Evolutionary conservation across 1,284 basidiomycete species (phyloP).

Genomic region (Cryptococcus depauperatus): DNA sequence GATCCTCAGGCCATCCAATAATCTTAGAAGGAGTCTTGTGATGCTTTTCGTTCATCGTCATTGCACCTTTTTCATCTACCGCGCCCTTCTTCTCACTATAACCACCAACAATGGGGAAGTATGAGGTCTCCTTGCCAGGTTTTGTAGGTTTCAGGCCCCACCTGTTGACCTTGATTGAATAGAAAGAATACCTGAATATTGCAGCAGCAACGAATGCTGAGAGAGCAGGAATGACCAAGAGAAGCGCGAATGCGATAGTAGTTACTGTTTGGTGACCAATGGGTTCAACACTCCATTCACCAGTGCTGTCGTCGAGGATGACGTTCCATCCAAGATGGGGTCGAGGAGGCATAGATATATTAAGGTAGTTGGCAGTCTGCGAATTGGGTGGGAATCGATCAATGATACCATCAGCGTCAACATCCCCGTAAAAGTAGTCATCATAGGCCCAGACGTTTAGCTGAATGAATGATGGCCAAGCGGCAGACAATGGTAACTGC

Average conservation of each 20-base stretch:
- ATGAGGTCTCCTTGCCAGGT: conserved; percentile 44
- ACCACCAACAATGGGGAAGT: conserved; percentile 52
- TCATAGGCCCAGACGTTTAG: conserved; percentile 81
- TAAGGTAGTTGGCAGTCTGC: conserved; percentile 69
- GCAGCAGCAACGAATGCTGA: conserved; percentile 72
- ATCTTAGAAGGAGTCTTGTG: conserved; percentile 52
- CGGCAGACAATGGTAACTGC: conserved; percentile 58
- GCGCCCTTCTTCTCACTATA: conserved; percentile 51
- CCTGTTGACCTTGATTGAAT: conserved; percentile 86
- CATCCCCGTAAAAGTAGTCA: conserved; percentile 82
- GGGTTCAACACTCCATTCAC: conserved; percentile 69
- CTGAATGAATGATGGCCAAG: conserved; percentile 79
- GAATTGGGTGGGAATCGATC: conserved; percentile 84
- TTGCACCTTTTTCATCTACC: conserved; percentile 37
- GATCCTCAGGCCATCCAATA: conserved; percentile 88
- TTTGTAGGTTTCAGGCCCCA: conserved; percentile 64
- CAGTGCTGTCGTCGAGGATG: conserved; percentile 63
- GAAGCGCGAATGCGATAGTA: conserved; percentile 73
- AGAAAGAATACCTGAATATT: conserved; percentile 90
- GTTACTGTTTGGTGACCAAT: conserved; percentile 70
- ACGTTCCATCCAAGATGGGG: conserved; percentile 75
- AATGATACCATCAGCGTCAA: conserved; percentile 73
- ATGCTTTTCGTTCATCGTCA: conserved; percentile 55
- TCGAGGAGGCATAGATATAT: conserved; percentile 57
- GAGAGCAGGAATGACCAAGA: conserved; percentile 70